phyloP scores from a whole-genome alignment of 108 stramenopile genomes.

The Pseudonitzschia pungens region DNA sequence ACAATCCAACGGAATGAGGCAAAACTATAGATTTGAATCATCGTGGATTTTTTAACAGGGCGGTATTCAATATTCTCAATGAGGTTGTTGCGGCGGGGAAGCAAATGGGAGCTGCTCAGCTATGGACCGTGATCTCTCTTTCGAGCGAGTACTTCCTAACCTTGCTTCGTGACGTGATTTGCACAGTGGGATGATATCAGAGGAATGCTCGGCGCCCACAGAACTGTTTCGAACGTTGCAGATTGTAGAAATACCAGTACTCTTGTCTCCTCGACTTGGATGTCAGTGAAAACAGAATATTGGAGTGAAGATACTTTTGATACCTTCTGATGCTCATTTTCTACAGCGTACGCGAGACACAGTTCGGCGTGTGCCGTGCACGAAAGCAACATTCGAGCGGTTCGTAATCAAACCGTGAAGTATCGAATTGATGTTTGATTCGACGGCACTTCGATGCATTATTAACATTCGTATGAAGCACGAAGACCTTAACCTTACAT shows the following conservation, averaged over 20 bases:
- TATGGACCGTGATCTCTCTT: too few species aligned
- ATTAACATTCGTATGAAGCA: too few species aligned
- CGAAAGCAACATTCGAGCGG: background rate
- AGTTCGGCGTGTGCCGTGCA: background rate
- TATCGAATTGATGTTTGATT: too few species aligned
- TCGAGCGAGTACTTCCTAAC: too few species aligned
- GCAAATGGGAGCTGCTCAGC: background rate
- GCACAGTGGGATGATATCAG: too few species aligned
- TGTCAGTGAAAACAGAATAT: background rate
- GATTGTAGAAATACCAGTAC: too few species aligned
- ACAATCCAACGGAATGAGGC: background rate
- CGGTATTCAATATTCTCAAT: background rate
- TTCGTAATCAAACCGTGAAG: too few species aligned
- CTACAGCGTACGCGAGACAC: background rate
- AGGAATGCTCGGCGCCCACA: too few species aligned
- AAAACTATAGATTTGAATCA: background rate
- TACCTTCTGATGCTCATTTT: background rate
- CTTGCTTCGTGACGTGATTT: too few species aligned
- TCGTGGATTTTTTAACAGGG: background rate
- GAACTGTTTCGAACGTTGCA: too few species aligned
- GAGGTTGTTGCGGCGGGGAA: background rate
- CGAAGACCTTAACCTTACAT: too few species aligned
- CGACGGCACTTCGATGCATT: too few species aligned
- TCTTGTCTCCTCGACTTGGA: background rate
- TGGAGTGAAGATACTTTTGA: background rate